Evolutionary conservation across 305 asterid species (phyloP).

Genomic region (Fraxinus paxiana): DNA sequence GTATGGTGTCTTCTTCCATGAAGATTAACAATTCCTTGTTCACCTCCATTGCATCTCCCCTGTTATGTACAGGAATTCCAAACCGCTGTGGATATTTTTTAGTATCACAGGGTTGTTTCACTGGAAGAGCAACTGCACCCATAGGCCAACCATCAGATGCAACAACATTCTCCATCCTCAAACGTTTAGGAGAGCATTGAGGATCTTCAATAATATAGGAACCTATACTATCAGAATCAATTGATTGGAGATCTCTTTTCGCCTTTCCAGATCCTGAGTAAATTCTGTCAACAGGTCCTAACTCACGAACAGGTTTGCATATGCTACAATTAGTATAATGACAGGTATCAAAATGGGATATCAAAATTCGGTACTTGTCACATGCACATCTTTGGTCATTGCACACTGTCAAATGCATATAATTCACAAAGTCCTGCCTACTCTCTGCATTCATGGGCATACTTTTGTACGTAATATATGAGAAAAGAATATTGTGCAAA

Average conservation of each 20-base stretch:
- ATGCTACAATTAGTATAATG: conserved; percentile 25
- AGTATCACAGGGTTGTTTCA: conserved; percentile 14
- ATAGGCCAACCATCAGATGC: conserved; percentile 29
- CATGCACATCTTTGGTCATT: conserved; percentile 35
- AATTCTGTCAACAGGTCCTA: conserved; percentile 14
- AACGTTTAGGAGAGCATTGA: conserved; percentile 39
- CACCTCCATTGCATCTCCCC: conserved; percentile 12
- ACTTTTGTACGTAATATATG: conserved; percentile 27
- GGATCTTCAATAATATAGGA: conserved; percentile 25
- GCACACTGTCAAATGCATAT: conserved; percentile 40
- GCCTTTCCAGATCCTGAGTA: conserved; percentile 26
- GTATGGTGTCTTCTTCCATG: conserved; percentile 20
- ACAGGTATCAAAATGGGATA: conserved; percentile 47
- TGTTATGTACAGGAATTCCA: conserved; percentile 24
- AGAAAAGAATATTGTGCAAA: conserved; percentile 26
- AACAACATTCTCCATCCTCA: conserved; percentile 29
- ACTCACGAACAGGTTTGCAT: conserved; percentile 37
- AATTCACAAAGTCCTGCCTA: conserved; percentile 30
- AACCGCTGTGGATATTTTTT: conserved; percentile 15
- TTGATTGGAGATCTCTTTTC: conserved; percentile 17
- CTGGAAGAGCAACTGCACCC: conserved; percentile 20
- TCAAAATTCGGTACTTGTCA: conserved; percentile 18
- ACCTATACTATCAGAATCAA: conserved; percentile 22
- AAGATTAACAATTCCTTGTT: conserved; percentile 19
- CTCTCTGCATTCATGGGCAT: conserved; percentile 22